phyloP scores from a whole-genome alignment of 805 yeast genomes.

The Yamadazyma scolyti region DNA sequence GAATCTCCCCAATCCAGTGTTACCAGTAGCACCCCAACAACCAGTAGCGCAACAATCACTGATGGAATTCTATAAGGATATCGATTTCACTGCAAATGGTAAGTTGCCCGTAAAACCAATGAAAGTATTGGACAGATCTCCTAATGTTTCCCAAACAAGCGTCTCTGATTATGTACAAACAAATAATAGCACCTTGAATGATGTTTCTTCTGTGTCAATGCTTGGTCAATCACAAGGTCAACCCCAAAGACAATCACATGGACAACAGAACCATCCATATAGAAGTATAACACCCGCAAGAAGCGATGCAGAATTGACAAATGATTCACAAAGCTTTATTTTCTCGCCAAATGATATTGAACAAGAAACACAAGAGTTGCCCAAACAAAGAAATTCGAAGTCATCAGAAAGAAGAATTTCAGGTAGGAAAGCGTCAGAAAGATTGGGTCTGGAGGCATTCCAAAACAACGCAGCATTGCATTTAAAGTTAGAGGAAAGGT shows the following conservation, averaged over 20 bases:
- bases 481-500: constrained; percentile 18
- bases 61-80: constrained; percentile 23
- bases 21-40: constrained; percentile 15
- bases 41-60: constrained; percentile 1
- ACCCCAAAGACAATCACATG: too few relatives aligned
- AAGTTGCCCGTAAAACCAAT: constrained; percentile 40
- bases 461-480: constrained; percentile 26
- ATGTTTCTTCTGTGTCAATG: too few relatives aligned
- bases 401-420: background rate
- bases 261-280: constrained; percentile 5
- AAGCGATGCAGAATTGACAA: constrained; percentile 8
- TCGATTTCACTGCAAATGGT: constrained; percentile 43
- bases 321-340: constrained; percentile 16
- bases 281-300: background rate
- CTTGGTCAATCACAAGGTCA: too few relatives aligned
- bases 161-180: constrained; percentile 5
- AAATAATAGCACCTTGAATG: too few relatives aligned
- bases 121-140: constrained; percentile 25
- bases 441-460: constrained; percentile 22
- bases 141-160: constrained; percentile 8
- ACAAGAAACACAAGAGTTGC: constrained; percentile 1
- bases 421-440: constrained; percentile 18
- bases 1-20: constrained; percentile 17
- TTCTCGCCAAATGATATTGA: constrained; percentile 8
- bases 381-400: background rate